Conservation (phyloP, 2,329 filamentous ascomycete genomes). For the Talaromyces sp. region DNA sequence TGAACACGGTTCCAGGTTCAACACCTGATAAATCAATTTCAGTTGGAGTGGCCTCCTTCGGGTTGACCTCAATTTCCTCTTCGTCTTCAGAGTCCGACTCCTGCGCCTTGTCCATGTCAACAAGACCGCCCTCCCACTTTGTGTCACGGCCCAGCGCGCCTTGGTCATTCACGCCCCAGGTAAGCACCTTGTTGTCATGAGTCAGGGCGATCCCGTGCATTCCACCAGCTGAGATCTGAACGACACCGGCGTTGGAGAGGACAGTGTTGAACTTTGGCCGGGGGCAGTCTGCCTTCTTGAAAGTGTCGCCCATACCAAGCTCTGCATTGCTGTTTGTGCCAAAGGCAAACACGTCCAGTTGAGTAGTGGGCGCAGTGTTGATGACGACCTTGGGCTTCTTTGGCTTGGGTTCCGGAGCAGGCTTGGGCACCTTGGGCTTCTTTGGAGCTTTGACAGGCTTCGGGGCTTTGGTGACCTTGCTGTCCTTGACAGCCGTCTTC, state of each 20-base stretch:
- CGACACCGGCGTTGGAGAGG: slow-evolving; percentile 53
- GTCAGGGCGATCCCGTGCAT: slow-evolving; percentile 71
- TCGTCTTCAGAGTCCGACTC: slow-evolving; percentile 49
- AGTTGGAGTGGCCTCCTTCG: slow-evolving; percentile 50
- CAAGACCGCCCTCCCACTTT: slow-evolving; percentile 55
- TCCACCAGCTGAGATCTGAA: slow-evolving; percentile 65
- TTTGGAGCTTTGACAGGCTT: neutral
- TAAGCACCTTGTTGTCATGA: slow-evolving; percentile 67
- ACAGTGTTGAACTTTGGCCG: slow-evolving; percentile 59
- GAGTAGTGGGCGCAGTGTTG: slow-evolving; percentile 48
- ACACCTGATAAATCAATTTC: slow-evolving; percentile 45
- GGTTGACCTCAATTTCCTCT: slow-evolving; percentile 50
- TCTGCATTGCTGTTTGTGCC: slow-evolving; percentile 68
- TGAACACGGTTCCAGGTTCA: slow-evolving; percentile 50
- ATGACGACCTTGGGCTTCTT: slow-evolving; percentile 35
- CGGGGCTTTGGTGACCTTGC: neutral
- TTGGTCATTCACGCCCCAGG: slow-evolving; percentile 77
- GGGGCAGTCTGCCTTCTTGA: slow-evolving; percentile 60
- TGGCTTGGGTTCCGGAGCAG: slow-evolving; percentile 7
- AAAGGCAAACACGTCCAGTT: slow-evolving; percentile 67
- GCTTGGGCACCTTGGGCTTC: neutral
- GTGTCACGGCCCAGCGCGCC: slow-evolving; percentile 68
- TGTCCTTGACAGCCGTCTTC: slow-evolving; percentile 4
- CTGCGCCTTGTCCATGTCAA: slow-evolving; percentile 46
- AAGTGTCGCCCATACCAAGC: slow-evolving; percentile 64